Percentiles rank a stretch among this genome's conserved stretches.
These are phyloP conservation scores for Cyamopsis tetragonoloba DNA, from an alignment of 306 rosid genomes.

Conservation along the genomic window DNA sequence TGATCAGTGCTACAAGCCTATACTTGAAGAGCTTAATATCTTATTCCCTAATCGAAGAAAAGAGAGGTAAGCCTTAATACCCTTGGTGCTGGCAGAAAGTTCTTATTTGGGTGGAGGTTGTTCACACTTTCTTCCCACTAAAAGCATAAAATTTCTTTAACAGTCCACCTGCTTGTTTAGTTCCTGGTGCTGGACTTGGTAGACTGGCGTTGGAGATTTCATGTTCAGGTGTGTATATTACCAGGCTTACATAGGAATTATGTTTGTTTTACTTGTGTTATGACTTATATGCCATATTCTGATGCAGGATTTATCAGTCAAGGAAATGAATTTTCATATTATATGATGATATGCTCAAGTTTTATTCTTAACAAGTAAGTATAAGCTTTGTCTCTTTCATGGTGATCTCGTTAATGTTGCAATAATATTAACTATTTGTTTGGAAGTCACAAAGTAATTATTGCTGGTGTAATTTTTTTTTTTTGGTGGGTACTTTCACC, in stretches of 20 bases:
- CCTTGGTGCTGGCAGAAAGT: not conserved
- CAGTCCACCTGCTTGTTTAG: constrained; percentile 98
- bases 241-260: not conserved
- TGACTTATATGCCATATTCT: constrained; percentile 23
- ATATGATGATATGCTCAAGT: constrained; percentile 99
- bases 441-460: not conserved
- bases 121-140: constrained; percentile 24
- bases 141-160: constrained; percentile 30
- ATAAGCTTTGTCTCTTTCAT: not conserved
- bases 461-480: constrained; percentile 13
- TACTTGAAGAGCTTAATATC: constrained; percentile 79
- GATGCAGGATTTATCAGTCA: constrained; percentile 85
- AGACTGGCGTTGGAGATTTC: constrained; percentile 94
- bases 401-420: constrained; percentile 12
- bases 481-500: not conserved
- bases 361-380: constrained; percentile 95
- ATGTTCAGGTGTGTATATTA: constrained; percentile 56
- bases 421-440: not conserved
- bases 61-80: constrained; percentile 47
- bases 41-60: constrained; percentile 60
- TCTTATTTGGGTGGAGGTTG: constrained; percentile 14
- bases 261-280: not conserved
- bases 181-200: constrained; percentile 99
- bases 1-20: constrained; percentile 91
- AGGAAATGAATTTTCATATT: constrained; percentile 98